Percentiles rank a stretch among this genome's conserved stretches.
phyloP scores from a whole-genome alignment of 1,139 yeast species.

The Taphrina populina region DNA sequence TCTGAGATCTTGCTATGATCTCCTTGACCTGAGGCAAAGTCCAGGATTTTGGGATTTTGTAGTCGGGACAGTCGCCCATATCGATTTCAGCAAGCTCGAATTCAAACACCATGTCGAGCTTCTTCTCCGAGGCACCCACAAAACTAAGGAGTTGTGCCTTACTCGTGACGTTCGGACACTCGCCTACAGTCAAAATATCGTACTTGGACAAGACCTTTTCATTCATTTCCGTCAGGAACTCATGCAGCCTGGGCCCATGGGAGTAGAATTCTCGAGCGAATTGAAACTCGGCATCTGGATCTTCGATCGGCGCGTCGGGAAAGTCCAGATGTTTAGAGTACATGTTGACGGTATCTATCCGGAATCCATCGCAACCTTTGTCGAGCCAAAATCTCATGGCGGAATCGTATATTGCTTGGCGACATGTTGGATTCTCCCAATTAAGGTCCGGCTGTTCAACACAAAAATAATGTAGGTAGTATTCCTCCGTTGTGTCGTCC shows the following conservation, averaged over 20 bases:
- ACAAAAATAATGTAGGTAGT: slow-evolving; percentile 57
- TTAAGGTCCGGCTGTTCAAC: slow-evolving; percentile 58
- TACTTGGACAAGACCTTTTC: slow-evolving; percentile 51
- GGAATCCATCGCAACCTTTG: slow-evolving; percentile 59
- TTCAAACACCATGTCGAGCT: slow-evolving; percentile 56
- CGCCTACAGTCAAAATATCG: slow-evolving; percentile 61
- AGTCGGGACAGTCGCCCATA: slow-evolving; percentile 11
- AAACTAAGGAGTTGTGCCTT: slow-evolving; percentile 52
- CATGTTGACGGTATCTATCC: slow-evolving; percentile 58
- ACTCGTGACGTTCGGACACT: slow-evolving; percentile 50
- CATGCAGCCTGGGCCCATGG: slow-evolving; percentile 59
- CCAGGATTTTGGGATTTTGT: slow-evolving; percentile 46
- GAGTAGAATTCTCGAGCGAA: slow-evolving; percentile 46
- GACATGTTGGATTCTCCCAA: slow-evolving; percentile 57
- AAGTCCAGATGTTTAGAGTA: slow-evolving; percentile 54
- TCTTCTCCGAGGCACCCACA: slow-evolving; percentile 51
- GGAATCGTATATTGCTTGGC: slow-evolving; percentile 54
- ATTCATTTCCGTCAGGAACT: slow-evolving; percentile 57
- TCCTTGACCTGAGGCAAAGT: slow-evolving; percentile 50
- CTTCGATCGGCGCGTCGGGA: slow-evolving; percentile 54
- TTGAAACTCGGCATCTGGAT: slow-evolving; percentile 51
- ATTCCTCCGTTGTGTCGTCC: slow-evolving; percentile 56
- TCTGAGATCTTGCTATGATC: slow-evolving; percentile 47
- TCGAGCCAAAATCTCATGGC: slow-evolving; percentile 58
- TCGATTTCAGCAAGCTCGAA: slow-evolving; percentile 51